Evolutionary conservation across 2,329 filamentous ascomycete genomes (phyloP).

Genomic region (Neophaeococcomyces aloes): DNA sequence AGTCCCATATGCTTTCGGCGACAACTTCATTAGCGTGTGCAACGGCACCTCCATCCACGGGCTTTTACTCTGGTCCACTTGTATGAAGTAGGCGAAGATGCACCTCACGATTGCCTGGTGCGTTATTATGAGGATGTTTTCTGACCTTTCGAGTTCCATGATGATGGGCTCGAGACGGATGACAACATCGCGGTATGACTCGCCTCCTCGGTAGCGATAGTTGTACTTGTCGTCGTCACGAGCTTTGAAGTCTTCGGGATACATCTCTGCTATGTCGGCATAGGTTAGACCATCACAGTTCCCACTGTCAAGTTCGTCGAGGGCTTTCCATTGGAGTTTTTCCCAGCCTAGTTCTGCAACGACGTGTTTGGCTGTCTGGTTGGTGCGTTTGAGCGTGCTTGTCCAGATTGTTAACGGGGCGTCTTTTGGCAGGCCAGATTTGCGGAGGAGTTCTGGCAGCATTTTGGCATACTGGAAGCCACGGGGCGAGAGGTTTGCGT

Average conservation of each 20-base stretch:
- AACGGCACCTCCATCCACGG: conserved; percentile 98
- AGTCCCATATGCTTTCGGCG: conserved; percentile 85
- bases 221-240: conserved; percentile 99
- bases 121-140: conserved; percentile 96
- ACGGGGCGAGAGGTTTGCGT: conserved; percentile 73
- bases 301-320: conserved; percentile 92
- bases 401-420: conserved; percentile 63
- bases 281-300: conserved; percentile 96
- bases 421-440: conserved; percentile 66
- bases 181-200: conserved; percentile 92
- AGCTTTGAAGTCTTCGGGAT: conserved; percentile 87
- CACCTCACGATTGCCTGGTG: conserved; percentile 94
- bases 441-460: conserved; percentile 70
- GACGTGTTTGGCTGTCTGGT: conserved; percentile 78
- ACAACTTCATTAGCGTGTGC: conserved; percentile 92
- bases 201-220: conserved; percentile 93
- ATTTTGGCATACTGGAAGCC: conserved; percentile 79
- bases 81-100: conserved; percentile 99
- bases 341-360: conserved; percentile 61
- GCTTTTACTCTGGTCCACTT: conserved; percentile 80
- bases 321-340: conserved; percentile 95
- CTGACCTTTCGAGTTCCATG: conserved; percentile 93
- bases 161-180: conserved; percentile 98
- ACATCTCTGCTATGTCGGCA: conserved; percentile 81
- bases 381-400: conserved; percentile 70